Evolutionary conservation across 768 basidiomycete species (phyloP).

Genomic region (Serendipita vermifera): DNA sequence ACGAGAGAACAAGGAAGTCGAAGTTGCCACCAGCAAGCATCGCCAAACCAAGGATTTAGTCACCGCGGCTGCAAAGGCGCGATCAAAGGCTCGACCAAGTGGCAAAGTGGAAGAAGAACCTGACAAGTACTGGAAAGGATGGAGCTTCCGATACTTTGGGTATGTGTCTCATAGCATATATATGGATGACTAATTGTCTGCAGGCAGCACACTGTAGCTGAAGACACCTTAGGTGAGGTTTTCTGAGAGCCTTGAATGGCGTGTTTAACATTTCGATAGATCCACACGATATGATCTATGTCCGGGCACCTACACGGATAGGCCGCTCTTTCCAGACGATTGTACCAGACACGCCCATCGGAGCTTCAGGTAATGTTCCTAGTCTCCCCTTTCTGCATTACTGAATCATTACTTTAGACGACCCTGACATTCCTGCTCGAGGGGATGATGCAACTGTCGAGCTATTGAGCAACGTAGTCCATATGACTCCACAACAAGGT

Average conservation of each 20-base stretch:
- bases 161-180: constrained; percentile 29
- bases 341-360: no score
- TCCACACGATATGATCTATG: constrained; percentile 93
- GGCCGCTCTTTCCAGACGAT: no score
- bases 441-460: constrained; percentile 64
- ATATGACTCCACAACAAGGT: constrained; percentile 57
- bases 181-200: not conserved
- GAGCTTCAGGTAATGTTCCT: no score
- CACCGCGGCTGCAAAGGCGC: constrained; percentile 34
- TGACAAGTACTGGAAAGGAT: constrained; percentile 79
- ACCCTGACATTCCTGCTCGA: constrained; percentile 37
- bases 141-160: constrained; percentile 97
- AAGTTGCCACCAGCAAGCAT: constrained; percentile 41
- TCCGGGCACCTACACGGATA: constrained; percentile 81
- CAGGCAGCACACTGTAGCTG: constrained; percentile 81
- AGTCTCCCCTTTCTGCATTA: not conserved
- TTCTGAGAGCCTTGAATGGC: constrained; percentile 11
- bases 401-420: constrained; percentile 13
- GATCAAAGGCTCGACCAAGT: constrained; percentile 57
- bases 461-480: constrained; percentile 49
- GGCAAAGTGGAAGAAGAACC: constrained; percentile 61
- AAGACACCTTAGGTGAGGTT: constrained; percentile 71
- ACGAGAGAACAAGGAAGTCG: constrained; percentile 74
- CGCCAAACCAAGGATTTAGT: constrained; percentile 39
- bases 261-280: constrained; percentile 37